Percentiles rank a stretch among this genome's conserved stretches.
phyloP scores from a whole-genome alignment of 352 stramenopile species.

The Phytopythium cucurbitacearum region DNA sequence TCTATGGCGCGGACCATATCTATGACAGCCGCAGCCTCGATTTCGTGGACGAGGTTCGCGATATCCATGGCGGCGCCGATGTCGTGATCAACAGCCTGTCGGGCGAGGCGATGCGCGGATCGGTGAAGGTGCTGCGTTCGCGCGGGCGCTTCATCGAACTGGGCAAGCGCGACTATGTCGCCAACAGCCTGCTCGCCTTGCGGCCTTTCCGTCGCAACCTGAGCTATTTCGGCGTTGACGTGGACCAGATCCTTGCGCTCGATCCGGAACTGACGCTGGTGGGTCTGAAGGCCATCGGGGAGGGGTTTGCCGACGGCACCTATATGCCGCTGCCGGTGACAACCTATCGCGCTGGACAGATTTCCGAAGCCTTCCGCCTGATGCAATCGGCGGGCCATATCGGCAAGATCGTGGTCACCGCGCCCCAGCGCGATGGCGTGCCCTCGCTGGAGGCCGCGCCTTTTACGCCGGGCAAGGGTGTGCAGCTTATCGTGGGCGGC shows the following conservation, averaged over 20 bases:
- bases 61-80: constrained; percentile 5
- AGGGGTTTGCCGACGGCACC: constrained; percentile 4
- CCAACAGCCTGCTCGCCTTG: constrained; percentile 5
- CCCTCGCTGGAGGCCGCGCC: constrained; percentile 4
- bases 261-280: constrained; percentile 5
- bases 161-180: constrained; percentile 5
- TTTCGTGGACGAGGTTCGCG: constrained; percentile 5
- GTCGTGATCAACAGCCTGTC: constrained; percentile 5
- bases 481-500: constrained; percentile 5
- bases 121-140: constrained; percentile 5
- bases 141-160: constrained; percentile 5
- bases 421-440: constrained; percentile 4
- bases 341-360: constrained; percentile 5
- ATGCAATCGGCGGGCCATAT: constrained; percentile 5
- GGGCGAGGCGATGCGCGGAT: constrained; percentile 4
- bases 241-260: constrained; percentile 5
- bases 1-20: constrained; percentile 5
- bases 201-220: constrained; percentile 5
- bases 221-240: constrained; percentile 5
- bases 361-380: constrained; percentile 5
- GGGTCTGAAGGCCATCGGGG: constrained; percentile 4
- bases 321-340: constrained; percentile 5
- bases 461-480: constrained; percentile 5
- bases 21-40: constrained; percentile 5
- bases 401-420: constrained; percentile 5